Evolutionary conservation across 1,139 yeast species (phyloP).

Genomic region (Taphrina populina): DNA sequence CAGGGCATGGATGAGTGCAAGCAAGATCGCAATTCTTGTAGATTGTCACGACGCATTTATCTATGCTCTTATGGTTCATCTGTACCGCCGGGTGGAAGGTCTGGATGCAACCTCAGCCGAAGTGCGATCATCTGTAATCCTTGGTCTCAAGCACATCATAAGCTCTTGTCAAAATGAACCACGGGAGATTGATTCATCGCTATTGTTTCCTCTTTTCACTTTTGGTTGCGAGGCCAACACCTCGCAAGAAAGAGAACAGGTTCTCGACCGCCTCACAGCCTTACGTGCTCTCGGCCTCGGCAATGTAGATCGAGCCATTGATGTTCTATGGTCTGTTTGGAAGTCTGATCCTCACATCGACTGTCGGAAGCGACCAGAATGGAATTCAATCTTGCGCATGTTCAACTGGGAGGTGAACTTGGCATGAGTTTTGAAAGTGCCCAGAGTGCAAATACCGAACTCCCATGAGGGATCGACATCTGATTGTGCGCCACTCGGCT

Average conservation of each 20-base stretch:
- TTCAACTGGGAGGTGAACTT: conserved; percentile 6
- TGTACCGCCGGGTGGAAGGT: conserved; percentile 11
- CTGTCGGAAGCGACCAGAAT: background rate
- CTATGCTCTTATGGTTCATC: conserved; percentile 1
- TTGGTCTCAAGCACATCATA: conserved; percentile 5
- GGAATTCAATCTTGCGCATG: conserved; percentile 5
- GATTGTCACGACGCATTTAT: conserved; percentile 13
- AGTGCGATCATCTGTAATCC: background rate
- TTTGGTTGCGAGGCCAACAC: conserved; percentile 10
- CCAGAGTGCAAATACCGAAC: background rate
- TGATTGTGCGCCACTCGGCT: background rate
- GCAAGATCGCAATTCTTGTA: background rate
- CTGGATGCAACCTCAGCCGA: background rate
- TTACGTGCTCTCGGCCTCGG: conserved; percentile 9
- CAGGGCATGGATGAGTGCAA: conserved; percentile 1
- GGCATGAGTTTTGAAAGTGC: background rate
- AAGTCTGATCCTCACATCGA: background rate
- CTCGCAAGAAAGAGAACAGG: background rate
- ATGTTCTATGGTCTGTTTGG: conserved; percentile 7
- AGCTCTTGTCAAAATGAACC: background rate
- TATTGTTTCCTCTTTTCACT: conserved; percentile 9
- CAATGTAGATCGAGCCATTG: conserved; percentile 19
- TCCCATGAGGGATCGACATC: too few species aligned
- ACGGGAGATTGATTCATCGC: conserved; percentile 10
- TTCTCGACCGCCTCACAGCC: background rate